Percentiles rank a stretch among this genome's conserved stretches.
These are phyloP conservation scores for Aspergillus pseudoterreus DNA, from an alignment of 2,329 filamentous ascomycete species.

Conservation along the genomic window DNA sequence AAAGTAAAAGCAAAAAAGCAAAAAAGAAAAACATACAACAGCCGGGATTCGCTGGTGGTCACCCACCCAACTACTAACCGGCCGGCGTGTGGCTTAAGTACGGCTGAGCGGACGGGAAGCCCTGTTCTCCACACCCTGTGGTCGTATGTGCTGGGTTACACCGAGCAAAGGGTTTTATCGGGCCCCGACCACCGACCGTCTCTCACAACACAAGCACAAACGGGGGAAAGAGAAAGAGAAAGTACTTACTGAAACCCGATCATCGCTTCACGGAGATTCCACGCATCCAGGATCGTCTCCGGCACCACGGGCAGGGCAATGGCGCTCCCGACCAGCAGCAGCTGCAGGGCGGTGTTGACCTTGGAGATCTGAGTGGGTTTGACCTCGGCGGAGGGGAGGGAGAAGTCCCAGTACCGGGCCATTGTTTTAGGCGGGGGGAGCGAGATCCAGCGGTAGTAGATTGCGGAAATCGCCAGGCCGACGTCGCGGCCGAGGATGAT, in stretches of 20 bases:
- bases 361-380: conserved; percentile 45
- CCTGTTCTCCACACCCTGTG: conserved; percentile 47
- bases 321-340: conserved; percentile 79
- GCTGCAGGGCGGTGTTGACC: conserved; percentile 89
- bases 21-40: conserved; percentile 39
- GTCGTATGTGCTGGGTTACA: conserved; percentile 34
- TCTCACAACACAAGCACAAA: not conserved
- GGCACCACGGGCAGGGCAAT: conserved; percentile 73
- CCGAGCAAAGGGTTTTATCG: conserved; percentile 13
- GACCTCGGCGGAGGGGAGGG: conserved; percentile 58
- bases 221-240: conserved; percentile 1
- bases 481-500: conserved; percentile 88
- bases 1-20: not conserved
- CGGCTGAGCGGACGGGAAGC: conserved; percentile 49
- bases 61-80: conserved; percentile 49
- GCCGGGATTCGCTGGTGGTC: conserved; percentile 47
- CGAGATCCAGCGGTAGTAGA: conserved; percentile 95
- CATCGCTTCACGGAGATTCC: conserved; percentile 61
- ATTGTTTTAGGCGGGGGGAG: conserved; percentile 92
- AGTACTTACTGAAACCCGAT: conserved; percentile 42
- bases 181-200: not conserved
- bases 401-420: conserved; percentile 93
- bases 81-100: conserved; percentile 48
- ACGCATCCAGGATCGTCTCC: conserved; percentile 51
- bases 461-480: conserved; percentile 75